phyloP scores from a whole-genome alignment of 2,329 filamentous ascomycete species.

The Sporothrix globosa region DNA sequence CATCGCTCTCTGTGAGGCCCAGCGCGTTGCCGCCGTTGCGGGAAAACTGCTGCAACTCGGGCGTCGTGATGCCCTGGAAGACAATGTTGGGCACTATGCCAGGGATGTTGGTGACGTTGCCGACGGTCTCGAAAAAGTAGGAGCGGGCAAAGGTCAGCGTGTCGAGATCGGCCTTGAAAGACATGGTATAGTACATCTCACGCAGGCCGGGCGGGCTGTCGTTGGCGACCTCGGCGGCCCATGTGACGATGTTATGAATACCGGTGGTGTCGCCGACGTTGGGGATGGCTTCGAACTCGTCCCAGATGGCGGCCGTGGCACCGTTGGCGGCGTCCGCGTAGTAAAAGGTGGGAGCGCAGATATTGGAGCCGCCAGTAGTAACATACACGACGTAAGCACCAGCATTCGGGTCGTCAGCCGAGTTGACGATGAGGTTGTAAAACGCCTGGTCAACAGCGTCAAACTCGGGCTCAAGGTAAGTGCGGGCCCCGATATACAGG shows the following conservation, averaged over 20 bases:
- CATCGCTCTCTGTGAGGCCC: constrained; percentile 40
- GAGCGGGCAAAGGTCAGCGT: constrained; percentile 29
- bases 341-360: constrained; percentile 18
- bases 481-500: constrained; percentile 12
- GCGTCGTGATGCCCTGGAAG: constrained; percentile 34
- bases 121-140: constrained; percentile 28
- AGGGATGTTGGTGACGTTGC: not conserved
- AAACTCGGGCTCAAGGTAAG: constrained; percentile 35
- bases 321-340: constrained; percentile 12
- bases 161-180: constrained; percentile 32
- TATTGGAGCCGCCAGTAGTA: not conserved
- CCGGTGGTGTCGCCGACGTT: constrained; percentile 8
- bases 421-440: not conserved
- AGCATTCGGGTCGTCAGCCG: constrained; percentile 15
- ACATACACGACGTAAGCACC: constrained; percentile 1
- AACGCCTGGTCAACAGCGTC: constrained; percentile 36
- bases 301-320: constrained; percentile 18
- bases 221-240: not conserved
- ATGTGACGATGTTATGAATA: constrained; percentile 13
- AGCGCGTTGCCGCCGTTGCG: constrained; percentile 49
- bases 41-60: constrained; percentile 42
- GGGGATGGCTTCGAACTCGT: constrained; percentile 24
- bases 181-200: constrained; percentile 26
- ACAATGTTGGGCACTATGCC: constrained; percentile 28
- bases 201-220: constrained; percentile 13